These are phyloP conservation scores for Leccinum pellstonianum DNA, from an alignment of 768 basidiomycete genomes.

Conservation along the genomic window DNA sequence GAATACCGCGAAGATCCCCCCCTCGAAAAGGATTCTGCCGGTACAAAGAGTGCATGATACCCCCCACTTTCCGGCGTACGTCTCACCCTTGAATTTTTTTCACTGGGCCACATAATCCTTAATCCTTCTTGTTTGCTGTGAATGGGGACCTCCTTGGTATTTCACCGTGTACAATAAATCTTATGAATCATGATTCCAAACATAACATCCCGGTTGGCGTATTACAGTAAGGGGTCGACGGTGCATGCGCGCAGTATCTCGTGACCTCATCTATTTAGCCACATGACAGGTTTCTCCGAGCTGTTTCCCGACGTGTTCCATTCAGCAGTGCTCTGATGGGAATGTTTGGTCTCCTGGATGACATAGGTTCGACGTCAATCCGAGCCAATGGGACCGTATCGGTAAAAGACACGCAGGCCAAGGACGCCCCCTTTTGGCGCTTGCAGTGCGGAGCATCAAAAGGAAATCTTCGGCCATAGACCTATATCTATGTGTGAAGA, in stretches of 20 bases:
- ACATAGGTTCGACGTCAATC: neutral
- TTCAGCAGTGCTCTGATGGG: neutral
- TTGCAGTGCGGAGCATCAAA: too few relatives aligned
- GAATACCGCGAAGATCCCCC: conserved; percentile 16
- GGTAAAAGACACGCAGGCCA: neutral
- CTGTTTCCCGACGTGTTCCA: neutral
- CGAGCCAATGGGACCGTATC: too few relatives aligned
- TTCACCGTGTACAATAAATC: conserved; percentile 2
- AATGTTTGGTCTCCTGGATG: neutral
- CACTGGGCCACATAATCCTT: neutral
- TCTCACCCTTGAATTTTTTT: neutral
- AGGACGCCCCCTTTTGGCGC: too few relatives aligned
- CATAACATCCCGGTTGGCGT: neutral
- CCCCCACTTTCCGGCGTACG: neutral
- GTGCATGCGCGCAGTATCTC: neutral
- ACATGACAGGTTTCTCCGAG: neutral
- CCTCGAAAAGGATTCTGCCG: conserved; percentile 21
- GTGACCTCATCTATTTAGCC: neutral
- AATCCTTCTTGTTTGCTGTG: neutral
- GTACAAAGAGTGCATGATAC: conserved; percentile 8
- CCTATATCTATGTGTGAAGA: too few relatives aligned
- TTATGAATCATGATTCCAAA: neutral
- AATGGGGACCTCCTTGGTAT: neutral
- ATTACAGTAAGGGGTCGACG: neutral
- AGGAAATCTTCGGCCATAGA: too few relatives aligned